Conservation (phyloP, 2,329 filamentous ascomycete genomes). For the Aspergillus sclerotialis region DNA sequence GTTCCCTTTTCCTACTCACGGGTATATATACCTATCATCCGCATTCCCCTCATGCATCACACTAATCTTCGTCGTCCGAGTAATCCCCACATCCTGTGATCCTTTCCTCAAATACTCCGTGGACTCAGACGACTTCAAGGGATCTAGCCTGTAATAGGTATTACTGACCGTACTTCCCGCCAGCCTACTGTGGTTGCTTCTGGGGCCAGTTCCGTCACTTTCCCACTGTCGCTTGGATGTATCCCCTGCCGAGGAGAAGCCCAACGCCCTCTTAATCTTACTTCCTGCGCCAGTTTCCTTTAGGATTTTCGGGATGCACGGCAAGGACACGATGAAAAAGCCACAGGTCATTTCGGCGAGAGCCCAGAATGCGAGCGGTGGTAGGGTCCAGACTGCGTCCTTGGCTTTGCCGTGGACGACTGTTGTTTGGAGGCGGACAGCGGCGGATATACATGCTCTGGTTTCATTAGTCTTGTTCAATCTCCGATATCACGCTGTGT, state of each 20-base stretch:
- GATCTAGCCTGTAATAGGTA: not conserved
- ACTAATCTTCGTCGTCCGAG: slow-evolving; percentile 3
- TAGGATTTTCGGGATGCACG: slow-evolving; percentile 34
- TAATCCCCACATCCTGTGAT: slow-evolving; percentile 1
- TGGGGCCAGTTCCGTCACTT: not conserved
- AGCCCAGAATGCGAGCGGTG: slow-evolving; percentile 39
- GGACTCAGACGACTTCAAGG: not conserved
- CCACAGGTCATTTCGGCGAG: slow-evolving; percentile 41
- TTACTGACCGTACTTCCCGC: not conserved
- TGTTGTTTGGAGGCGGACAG: slow-evolving; percentile 27
- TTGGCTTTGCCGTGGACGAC: slow-evolving; percentile 7
- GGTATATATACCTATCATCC: not conserved
- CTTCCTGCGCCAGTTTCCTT: slow-evolving; percentile 11
- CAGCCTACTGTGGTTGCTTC: not conserved
- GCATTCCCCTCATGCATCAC: slow-evolving; percentile 2
- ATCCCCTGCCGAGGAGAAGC: not conserved
- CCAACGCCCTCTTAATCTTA: slow-evolving; percentile 3
- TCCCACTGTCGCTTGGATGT: not conserved
- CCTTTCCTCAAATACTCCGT: slow-evolving; percentile 1
- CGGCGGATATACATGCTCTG: slow-evolving; percentile 37
- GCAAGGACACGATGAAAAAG: slow-evolving; percentile 38
- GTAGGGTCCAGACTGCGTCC: slow-evolving; percentile 30
- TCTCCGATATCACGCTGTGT: no score
- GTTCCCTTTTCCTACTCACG: not conserved
- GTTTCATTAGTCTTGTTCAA: not conserved